Base-by-base conservation (phyloP, 176 grass and related monocot genomes). In the Oryza longistaminata region DNA sequence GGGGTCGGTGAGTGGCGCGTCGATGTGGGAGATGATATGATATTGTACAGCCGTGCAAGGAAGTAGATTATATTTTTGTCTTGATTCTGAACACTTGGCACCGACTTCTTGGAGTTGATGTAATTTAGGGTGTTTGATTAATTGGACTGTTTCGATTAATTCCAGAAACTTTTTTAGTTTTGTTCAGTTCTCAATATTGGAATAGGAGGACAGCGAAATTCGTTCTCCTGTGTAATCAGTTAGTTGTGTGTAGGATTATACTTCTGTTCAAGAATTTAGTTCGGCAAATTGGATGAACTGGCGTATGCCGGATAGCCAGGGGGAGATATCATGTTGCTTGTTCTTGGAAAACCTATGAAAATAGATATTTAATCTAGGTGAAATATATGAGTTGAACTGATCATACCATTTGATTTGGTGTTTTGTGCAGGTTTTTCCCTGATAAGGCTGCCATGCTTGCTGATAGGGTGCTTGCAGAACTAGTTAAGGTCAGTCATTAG, bases 371-470 rank as follows among this genome's bases (percentile, higher is more conserved):
- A 62, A 62, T 62, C 58, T 35, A 40, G 3, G 6, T 16, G 25
- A 37, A 21, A 52, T 12, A 33, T 49, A 35, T 5, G 34, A 35
- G 4, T 27, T 9, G 24, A 83, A 52, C 16, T 26, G 9, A 26
- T 68, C 37, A 21, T 80, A 52, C 83, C 42, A 68, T 68, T 67
- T 34, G 21, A 19, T 39, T 39, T 2, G 7, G 24, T 52, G 76
- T 60, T 52, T 58, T 68, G 1, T 69, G 22, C 87, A 98, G 96
- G 66, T 98, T 98, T 89, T 93, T 95, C 11, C 96, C 96, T 5
- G 89, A 92, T 11, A 98, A 93, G 76, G 96, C 91, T 81, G 77
- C 91, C 45, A 43, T 89, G 70, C 87, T 98, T 34, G 96, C 96
- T 34, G 91, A 98, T 65, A 37, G 74, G 50, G 80, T 98, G n/a